These are phyloP conservation scores for Physaria fendleri DNA, from an alignment of 345 rosid species.

Conservation along the genomic window DNA sequence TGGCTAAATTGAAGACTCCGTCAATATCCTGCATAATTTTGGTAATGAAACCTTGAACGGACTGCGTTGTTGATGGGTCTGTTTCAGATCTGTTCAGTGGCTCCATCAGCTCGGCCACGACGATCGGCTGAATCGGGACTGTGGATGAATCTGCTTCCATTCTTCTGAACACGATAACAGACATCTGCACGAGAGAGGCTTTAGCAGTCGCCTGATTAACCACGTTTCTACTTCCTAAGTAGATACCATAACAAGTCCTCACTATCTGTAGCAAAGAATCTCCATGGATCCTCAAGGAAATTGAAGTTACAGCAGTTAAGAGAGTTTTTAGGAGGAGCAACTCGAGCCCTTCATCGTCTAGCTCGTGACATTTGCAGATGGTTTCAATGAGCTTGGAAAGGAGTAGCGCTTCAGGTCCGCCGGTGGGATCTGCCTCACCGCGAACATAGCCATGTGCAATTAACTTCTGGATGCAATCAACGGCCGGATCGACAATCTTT, in stretches of 20 bases:
- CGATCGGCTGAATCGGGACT: conserved; percentile 92
- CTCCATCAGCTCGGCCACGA: conserved; percentile 96
- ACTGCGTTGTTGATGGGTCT: conserved; percentile 72
- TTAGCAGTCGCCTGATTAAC: conserved; percentile 94
- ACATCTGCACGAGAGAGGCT: conserved; percentile 93
- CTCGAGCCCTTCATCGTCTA: conserved; percentile 80
- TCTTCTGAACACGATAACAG: conserved; percentile 92
- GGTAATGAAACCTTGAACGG: conserved; percentile 79
- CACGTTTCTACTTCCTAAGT: conserved; percentile 81
- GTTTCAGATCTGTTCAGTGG: conserved; percentile 77
- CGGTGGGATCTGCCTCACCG: conserved; percentile 93
- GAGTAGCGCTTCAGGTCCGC: conserved; percentile 60
- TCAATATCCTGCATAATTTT: conserved; percentile 77
- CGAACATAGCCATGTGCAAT: conserved; percentile 88
- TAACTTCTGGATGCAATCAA: conserved; percentile 86
- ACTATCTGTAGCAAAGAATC: conserved; percentile 85
- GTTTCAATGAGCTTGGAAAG: conserved; percentile 64
- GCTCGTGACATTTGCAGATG: conserved; percentile 76
- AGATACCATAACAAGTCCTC: conserved; percentile 90
- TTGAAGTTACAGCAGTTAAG: conserved; percentile 82
- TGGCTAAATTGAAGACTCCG: conserved; percentile 52
- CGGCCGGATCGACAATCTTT: conserved; percentile 92
- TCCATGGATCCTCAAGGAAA: conserved; percentile 81
- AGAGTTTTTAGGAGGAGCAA: conserved; percentile 70
- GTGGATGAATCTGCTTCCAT: conserved; percentile 99